Percentiles rank a stretch among this genome's conserved stretches.
These are phyloP conservation scores for Pleurotus cornucopiae DNA, from an alignment of 768 basidiomycete species.

Conservation along the genomic window DNA sequence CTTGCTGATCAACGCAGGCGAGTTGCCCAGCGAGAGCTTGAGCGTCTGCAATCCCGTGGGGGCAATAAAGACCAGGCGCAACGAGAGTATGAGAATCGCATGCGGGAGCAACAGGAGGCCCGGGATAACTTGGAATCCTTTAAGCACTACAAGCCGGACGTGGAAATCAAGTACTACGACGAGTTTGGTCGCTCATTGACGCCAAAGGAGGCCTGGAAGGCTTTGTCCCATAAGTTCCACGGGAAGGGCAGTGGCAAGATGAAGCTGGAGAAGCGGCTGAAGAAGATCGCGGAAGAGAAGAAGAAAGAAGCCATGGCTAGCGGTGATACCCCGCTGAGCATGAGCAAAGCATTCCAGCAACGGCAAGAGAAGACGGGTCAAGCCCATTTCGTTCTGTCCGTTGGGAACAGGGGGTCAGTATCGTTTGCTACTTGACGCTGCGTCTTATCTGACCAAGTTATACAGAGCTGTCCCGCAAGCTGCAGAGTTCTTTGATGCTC, in stretches of 20 bases:
- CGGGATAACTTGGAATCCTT: slow-evolving; percentile 76
- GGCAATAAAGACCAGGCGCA: slow-evolving; percentile 87
- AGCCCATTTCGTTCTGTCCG: slow-evolving; percentile 93
- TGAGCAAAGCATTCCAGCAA: slow-evolving; percentile 91
- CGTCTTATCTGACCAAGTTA: slow-evolving; percentile 8
- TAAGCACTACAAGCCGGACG: slow-evolving; percentile 94
- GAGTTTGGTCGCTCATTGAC: slow-evolving; percentile 88
- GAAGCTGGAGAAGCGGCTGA: slow-evolving; percentile 95
- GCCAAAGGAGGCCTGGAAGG: slow-evolving; percentile 98
- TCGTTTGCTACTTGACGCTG: background rate
- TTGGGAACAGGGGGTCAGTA: slow-evolving; percentile 86
- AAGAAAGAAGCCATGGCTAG: slow-evolving; percentile 92
- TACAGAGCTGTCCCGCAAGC: slow-evolving; percentile 83
- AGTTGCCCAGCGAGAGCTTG: slow-evolving; percentile 75
- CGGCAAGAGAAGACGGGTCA: slow-evolving; percentile 93
- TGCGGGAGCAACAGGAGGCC: slow-evolving; percentile 89
- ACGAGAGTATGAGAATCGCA: slow-evolving; percentile 90
- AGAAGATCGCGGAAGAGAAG: slow-evolving; percentile 97
- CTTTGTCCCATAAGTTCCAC: slow-evolving; percentile 95
- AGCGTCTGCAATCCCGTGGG: slow-evolving; percentile 72
- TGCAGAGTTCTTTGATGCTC: slow-evolving; percentile 74
- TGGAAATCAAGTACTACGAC: slow-evolving; percentile 95
- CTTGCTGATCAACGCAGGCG: slow-evolving; percentile 78
- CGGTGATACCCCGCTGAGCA: slow-evolving; percentile 93
- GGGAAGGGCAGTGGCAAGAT: slow-evolving; percentile 95